Percentiles rank a stretch among this genome's conserved stretches.
Evolutionary conservation across 2,329 filamentous ascomycete species (phyloP).

Genomic region (Capronia epimyces): DNA sequence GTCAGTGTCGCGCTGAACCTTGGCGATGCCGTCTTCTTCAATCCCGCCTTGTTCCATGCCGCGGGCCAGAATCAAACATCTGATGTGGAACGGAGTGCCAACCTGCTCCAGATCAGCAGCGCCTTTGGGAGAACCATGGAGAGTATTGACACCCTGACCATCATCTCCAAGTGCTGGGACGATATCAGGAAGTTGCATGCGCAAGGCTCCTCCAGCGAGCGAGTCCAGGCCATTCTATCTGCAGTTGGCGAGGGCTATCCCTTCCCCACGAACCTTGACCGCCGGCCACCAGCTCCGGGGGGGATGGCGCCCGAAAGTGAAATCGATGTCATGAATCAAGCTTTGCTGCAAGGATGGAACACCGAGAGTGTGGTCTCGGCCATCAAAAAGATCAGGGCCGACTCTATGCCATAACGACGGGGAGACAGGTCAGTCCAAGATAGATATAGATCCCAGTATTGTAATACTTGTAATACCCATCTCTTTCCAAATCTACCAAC

Average conservation of each 20-base stretch:
- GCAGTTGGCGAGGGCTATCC: slow-evolving; percentile 56
- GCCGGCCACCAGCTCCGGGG: slow-evolving; percentile 49
- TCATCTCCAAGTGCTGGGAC: slow-evolving; percentile 52
- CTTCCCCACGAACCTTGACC: slow-evolving; percentile 59
- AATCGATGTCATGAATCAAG: slow-evolving; percentile 48
- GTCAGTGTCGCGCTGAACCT: slow-evolving; percentile 49
- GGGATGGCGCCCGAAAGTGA: slow-evolving; percentile 59
- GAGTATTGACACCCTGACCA: slow-evolving; percentile 48
- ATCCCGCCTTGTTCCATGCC: slow-evolving; percentile 58
- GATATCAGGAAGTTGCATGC: slow-evolving; percentile 35
- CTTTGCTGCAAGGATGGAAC: slow-evolving; percentile 41
- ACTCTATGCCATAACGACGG: slow-evolving; percentile 30
- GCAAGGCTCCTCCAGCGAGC: slow-evolving; percentile 46
- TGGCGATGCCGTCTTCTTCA: slow-evolving; percentile 61
- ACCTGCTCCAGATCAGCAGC: slow-evolving; percentile 57
- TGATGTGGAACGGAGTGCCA: slow-evolving; percentile 52
- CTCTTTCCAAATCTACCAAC: too few relatives aligned
- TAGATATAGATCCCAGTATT: background rate
- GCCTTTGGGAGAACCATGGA: slow-evolving; percentile 63
- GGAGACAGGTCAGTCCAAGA: too few relatives aligned
- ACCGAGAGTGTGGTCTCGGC: slow-evolving; percentile 40
- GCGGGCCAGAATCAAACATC: slow-evolving; percentile 53
- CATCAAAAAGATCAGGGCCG: slow-evolving; percentile 37
- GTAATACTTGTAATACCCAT: too few relatives aligned
- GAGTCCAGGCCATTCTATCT: slow-evolving; percentile 45